Percentiles rank a stretch among this genome's conserved stretches.
Conservation (phyloP, 2,329 filamentous ascomycete species). For the Aureobasidium mangrovei region DNA sequence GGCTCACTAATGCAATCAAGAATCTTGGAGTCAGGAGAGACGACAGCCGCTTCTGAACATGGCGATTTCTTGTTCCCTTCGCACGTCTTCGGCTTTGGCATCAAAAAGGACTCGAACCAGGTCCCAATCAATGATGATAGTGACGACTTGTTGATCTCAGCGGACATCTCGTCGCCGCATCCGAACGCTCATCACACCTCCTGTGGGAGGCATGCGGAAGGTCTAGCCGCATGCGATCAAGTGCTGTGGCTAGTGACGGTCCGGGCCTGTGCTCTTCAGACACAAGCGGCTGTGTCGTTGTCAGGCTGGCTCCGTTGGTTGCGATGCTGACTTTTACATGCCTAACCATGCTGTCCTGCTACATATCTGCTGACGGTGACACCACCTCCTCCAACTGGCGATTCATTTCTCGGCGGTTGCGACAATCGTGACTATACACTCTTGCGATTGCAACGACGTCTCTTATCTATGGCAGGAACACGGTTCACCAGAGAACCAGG, state of each 20-base stretch:
- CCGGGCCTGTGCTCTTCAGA: background rate
- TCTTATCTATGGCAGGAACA: background rate
- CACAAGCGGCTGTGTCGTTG: constrained; percentile 8
- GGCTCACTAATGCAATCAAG: constrained; percentile 6
- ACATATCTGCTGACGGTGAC: constrained; percentile 10
- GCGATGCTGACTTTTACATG: constrained; percentile 10
- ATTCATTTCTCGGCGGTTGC: background rate
- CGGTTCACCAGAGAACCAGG: constrained; percentile 10
- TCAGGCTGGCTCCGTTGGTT: constrained; percentile 2
- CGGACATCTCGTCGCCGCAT: constrained; percentile 6
- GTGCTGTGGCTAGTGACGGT: constrained; percentile 11
- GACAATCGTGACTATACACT: background rate
- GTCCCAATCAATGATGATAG: constrained; percentile 1
- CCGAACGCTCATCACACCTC: constrained; percentile 7
- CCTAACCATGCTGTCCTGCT: background rate
- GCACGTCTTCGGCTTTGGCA: background rate
- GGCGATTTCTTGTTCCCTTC: background rate
- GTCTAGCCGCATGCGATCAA: constrained; percentile 3
- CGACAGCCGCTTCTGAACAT: constrained; percentile 2
- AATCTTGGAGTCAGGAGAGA: constrained; percentile 9
- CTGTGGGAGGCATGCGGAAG: constrained; percentile 2
- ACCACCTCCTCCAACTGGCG: background rate
- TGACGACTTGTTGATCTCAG: constrained; percentile 8
- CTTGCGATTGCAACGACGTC: constrained; percentile 2
- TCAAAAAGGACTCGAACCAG: background rate